These are phyloP conservation scores for Saitozyma podzolica DNA, from an alignment of 768 basidiomycete genomes.

Conservation along the genomic window DNA sequence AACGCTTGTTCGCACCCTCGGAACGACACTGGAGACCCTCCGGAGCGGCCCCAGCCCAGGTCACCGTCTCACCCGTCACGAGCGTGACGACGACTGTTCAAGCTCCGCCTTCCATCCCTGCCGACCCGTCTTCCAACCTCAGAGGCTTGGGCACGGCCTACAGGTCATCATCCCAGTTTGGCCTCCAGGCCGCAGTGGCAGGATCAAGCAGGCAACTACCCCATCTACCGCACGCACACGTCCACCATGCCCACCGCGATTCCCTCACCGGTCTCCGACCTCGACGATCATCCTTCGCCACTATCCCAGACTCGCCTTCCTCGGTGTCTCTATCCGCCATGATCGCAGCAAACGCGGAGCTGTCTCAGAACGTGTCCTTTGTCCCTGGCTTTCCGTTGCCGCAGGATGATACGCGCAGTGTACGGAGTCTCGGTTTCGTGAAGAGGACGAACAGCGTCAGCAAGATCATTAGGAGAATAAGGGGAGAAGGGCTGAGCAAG, in stretches of 20 bases:
- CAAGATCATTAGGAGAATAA: slow-evolving; percentile 82
- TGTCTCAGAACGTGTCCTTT: slow-evolving; percentile 38
- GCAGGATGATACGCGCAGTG: slow-evolving; percentile 73
- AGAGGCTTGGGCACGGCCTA: slow-evolving; percentile 3
- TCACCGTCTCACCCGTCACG: slow-evolving; percentile 41
- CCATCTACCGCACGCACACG: slow-evolving; percentile 14
- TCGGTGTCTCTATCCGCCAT: slow-evolving; percentile 45
- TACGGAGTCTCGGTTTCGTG: slow-evolving; percentile 59
- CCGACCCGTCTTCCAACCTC: not conserved
- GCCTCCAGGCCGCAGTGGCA: slow-evolving; percentile 15
- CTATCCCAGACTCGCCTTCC: slow-evolving; percentile 41
- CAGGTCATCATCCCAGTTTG: slow-evolving; percentile 14
- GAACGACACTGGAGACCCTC: slow-evolving; percentile 40
- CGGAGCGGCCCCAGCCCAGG: slow-evolving; percentile 41
- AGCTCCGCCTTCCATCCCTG: not conserved
- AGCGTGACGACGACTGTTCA: slow-evolving; percentile 42
- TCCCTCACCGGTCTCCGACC: slow-evolving; percentile 20
- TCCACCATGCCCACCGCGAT: slow-evolving; percentile 29
- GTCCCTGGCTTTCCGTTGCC: slow-evolving; percentile 92
- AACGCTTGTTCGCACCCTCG: slow-evolving; percentile 18
- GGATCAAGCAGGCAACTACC: slow-evolving; percentile 1
- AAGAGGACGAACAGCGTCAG: slow-evolving; percentile 81
- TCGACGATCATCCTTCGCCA: slow-evolving; percentile 36
- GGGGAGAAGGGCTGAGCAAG: slow-evolving; percentile 80
- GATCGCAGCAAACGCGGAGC: slow-evolving; percentile 41